Percentiles rank a stretch among this genome's conserved stretches.
Evolutionary conservation across 2,329 filamentous ascomycete genomes (phyloP).

Genomic region (Pestalotiopsis sp.): DNA sequence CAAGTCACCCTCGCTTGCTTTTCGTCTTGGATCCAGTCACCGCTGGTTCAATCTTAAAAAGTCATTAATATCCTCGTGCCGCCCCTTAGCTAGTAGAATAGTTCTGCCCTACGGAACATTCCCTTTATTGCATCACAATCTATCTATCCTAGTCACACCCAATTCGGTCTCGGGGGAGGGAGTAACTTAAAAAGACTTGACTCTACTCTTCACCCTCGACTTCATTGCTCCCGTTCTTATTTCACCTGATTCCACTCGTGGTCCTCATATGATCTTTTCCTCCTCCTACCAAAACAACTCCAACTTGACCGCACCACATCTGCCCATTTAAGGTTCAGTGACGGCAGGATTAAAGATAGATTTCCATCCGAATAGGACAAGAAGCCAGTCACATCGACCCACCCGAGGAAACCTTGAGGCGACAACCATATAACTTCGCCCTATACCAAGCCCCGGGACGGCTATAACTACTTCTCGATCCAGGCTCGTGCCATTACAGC

Average conservation of each 20-base stretch:
- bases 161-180: not conserved
- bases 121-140: conserved; percentile 9
- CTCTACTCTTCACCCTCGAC: not conserved
- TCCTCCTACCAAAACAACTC: not conserved
- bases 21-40: conserved; percentile 34
- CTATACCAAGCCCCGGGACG: not conserved
- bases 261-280: not conserved
- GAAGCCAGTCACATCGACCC: not conserved
- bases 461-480: not conserved
- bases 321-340: conserved; percentile 1
- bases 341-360: not conserved
- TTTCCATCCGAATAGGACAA: not conserved
- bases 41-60: conserved; percentile 36
- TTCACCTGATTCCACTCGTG: not conserved
- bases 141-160: not conserved
- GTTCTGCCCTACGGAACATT: conserved; percentile 12
- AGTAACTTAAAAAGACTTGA: conserved; percentile 5
- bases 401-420: not conserved
- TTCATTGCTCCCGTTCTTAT: not conserved
- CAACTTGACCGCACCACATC: not conserved
- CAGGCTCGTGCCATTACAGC: not conserved
- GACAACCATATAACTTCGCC: not conserved
- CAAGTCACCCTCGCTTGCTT: conserved; percentile 30
- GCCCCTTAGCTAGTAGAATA: conserved; percentile 23
- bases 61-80: conserved; percentile 34